Conservation (phyloP, 164 flowering plant genomes). For the Annona cherimola region DNA sequence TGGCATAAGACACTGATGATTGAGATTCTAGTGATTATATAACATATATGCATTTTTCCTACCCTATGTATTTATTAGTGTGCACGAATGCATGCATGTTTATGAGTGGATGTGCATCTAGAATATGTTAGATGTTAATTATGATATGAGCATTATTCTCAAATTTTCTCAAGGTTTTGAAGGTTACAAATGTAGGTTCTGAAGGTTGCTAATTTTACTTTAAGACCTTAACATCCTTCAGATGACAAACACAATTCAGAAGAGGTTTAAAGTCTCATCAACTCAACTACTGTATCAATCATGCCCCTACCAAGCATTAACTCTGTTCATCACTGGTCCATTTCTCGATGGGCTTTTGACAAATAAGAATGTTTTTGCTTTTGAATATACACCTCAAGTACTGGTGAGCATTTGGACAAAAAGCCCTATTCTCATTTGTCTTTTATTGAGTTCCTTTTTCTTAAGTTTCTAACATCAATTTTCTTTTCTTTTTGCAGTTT, state of each 20-base stretch:
- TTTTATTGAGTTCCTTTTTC: background rate
- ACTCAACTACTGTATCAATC: constrained; percentile 96
- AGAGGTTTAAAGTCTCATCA: constrained; percentile 90
- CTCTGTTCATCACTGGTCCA: constrained; percentile 75
- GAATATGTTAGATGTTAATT: background rate
- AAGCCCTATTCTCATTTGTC: background rate
- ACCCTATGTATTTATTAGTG: background rate
- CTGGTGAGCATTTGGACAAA: constrained; percentile 48
- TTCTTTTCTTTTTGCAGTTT: constrained; percentile 45
- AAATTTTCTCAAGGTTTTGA: background rate
- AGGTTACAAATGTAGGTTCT: background rate
- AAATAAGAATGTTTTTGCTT: constrained; percentile 75
- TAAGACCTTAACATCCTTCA: constrained; percentile 45
- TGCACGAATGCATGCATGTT: background rate
- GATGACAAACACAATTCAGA: constrained; percentile 98
- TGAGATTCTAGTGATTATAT: background rate
- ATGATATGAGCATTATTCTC: background rate
- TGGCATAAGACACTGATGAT: background rate
- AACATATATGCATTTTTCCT: background rate
- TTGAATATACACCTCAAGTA: constrained; percentile 79
- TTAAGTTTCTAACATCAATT: background rate
- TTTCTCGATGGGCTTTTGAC: constrained; percentile 84
- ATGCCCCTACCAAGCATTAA: constrained; percentile 80
- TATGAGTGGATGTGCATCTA: background rate
- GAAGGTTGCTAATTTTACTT: constrained; percentile 13